Evolutionary conservation across 306 rosid species (phyloP), one percentile per base, ranked within the genome.

Genomic region (Castanea mollissima): DNA sequence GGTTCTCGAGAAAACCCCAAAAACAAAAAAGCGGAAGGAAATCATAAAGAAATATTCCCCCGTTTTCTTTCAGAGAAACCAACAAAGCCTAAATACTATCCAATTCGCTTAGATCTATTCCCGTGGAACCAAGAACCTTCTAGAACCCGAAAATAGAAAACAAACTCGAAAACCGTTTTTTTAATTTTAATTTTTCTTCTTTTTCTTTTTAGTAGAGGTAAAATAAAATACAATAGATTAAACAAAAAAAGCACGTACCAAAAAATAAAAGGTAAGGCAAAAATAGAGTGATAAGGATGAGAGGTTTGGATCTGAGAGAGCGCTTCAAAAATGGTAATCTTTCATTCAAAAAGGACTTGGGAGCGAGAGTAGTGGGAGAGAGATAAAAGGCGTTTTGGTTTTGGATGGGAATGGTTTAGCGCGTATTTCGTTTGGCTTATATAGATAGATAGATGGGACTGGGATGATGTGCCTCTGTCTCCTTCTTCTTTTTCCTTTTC

Each of bases 41-140:
- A 60, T 58, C 55, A 51, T 4, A 19, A 54, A 68, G 25, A 35
- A 27, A 69, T 10, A 59, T 51, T 20, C 41, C 27, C 11, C 55
- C 56, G 55, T 73, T 60, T 54, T 29, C 27, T 60, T 49, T 19
- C 29, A 38, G 21, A 57, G 16, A 58, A 20, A 21, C 12, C 44
- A 52, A 12, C n/a, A 57, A n/a, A 0, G 55, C 60, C 15, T 49
- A 2, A 41, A 41, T 4, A 51, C 5, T 10, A 34, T 41, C 20
- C 20, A 63, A 32, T 25, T 54, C 5, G 38, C 62, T 63, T 25
- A 78, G 89, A 88, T 85, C 87, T 54, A 82, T 34, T 44, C 79
- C 72, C 20, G 57, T 64, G 27, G 80, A 69, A 52, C 31, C 5
- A 62, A 71, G 78, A 41, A 41, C 12, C 46, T 41, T 41, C 46